Evolutionary conservation across 2,329 filamentous ascomycete genomes (phyloP).

Genomic region (Arthroderma uncinatum): DNA sequence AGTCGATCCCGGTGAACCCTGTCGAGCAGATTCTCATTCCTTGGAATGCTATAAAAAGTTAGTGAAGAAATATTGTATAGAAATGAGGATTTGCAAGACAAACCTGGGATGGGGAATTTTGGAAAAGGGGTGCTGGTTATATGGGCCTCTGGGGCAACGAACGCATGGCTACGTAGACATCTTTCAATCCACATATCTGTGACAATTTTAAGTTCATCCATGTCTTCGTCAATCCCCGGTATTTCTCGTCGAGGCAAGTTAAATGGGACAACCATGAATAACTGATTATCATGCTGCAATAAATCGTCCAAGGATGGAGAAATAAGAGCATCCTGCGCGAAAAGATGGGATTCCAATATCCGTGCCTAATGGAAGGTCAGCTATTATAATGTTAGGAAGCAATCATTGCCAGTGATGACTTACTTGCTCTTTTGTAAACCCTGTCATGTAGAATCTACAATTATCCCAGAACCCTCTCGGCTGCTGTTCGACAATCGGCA

Average conservation of each 20-base stretch:
- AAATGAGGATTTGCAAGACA: constrained; percentile 5
- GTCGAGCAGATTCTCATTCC: constrained; percentile 66
- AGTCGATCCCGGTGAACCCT: constrained; percentile 71
- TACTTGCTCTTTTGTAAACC: constrained; percentile 46
- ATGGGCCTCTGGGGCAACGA: constrained; percentile 58
- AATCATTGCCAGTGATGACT: constrained; percentile 25
- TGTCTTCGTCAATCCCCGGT: constrained; percentile 31
- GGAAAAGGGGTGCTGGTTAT: constrained; percentile 68
- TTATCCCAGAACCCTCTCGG: constrained; percentile 42
- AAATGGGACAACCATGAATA: constrained; percentile 33
- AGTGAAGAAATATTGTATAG: background rate
- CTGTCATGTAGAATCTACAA: constrained; percentile 50
- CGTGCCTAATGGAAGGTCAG: constrained; percentile 20
- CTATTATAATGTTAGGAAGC: background rate
- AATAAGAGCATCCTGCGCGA: constrained; percentile 32
- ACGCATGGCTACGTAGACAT: constrained; percentile 65
- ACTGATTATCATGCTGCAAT: constrained; percentile 23
- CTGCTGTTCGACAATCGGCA: constrained; percentile 18
- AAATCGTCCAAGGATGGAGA: constrained; percentile 25
- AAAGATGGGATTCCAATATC: constrained; percentile 32
- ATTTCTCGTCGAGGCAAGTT: constrained; percentile 24
- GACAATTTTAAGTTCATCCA: constrained; percentile 43
- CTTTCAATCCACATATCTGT: constrained; percentile 92
- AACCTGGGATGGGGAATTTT: constrained; percentile 52
- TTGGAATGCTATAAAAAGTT: constrained; percentile 45